Percentiles rank a stretch among this genome's conserved stretches.
Conservation (phyloP, 176 grass and related monocot genomes). For the Bolboschoenus planiculmis region DNA sequence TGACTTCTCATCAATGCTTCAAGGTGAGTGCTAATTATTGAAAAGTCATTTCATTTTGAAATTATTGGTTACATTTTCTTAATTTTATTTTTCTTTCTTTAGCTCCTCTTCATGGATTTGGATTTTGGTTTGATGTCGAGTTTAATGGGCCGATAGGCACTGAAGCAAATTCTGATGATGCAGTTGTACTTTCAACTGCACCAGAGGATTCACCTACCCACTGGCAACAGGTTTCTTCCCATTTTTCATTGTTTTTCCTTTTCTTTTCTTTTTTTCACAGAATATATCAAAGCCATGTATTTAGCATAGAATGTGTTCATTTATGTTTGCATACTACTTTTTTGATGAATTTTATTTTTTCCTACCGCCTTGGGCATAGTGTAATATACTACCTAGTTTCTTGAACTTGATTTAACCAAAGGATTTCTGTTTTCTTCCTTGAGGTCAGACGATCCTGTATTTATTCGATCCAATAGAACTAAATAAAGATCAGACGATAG, state of each 20-base stretch:
- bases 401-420: conserved; percentile 16
- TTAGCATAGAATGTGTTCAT: not conserved
- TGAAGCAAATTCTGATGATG: conserved; percentile 56
- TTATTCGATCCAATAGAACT: conserved; percentile 84
- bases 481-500: conserved; percentile 82
- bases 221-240: conserved; percentile 79
- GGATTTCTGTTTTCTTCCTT: not conserved
- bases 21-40: conserved; percentile 42
- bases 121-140: conserved; percentile 99
- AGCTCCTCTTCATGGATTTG: conserved; percentile 97
- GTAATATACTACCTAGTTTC: not conserved
- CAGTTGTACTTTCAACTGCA: conserved; percentile 84
- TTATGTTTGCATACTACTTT: not conserved
- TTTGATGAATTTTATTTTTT: not conserved
- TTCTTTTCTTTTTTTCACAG: not conserved
- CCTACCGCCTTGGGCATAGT: not conserved
- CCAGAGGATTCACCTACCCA: conserved; percentile 90
- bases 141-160: conserved; percentile 62
- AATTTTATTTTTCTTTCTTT: conserved; percentile 14
- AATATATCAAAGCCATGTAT: not conserved
- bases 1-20: conserved; percentile 86
- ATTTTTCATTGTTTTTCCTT: not conserved
- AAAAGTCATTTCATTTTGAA: conserved; percentile 4
- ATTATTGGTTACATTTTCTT: not conserved
- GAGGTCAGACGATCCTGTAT: conserved; percentile 69